A percentile compares a stretch with the other conserved stretches of the same genome.
These are phyloP conservation scores for Lactarius vividus DNA, from an alignment of 768 basidiomycete species.

Conservation along the genomic window DNA sequence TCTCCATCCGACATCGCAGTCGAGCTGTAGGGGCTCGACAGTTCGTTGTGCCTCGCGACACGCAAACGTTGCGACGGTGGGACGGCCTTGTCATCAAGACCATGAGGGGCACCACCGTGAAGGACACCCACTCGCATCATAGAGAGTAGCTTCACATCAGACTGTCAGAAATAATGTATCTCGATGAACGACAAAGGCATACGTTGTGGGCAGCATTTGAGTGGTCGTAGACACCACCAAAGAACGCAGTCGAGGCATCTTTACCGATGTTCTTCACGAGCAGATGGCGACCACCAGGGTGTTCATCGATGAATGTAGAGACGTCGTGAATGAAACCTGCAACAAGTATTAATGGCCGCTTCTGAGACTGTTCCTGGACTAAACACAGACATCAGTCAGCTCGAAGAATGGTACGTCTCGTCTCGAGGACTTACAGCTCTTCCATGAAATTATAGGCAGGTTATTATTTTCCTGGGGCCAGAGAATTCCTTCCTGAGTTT, in stretches of 20 bases:
- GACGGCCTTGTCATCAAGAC: conserved; percentile 45
- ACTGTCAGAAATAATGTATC: conserved; percentile 5
- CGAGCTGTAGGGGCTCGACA: conserved; percentile 36
- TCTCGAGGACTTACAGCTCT: conserved; percentile 58
- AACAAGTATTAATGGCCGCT: conserved; percentile 79
- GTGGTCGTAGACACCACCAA: conserved; percentile 88
- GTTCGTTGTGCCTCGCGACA: conserved; percentile 41
- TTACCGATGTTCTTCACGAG: conserved; percentile 83
- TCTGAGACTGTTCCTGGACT: conserved; percentile 79
- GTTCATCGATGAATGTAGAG: conserved; percentile 79
- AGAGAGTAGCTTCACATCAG: conserved; percentile 41
- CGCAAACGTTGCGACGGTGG: conserved; percentile 50
- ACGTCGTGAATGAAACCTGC: conserved; percentile 95
- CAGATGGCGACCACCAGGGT: conserved; percentile 87
- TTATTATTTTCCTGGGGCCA: conserved; percentile 81
- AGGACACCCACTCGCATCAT: conserved; percentile 62
- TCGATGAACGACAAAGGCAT: conserved; percentile 30
- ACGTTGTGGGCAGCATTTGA: conserved; percentile 87
- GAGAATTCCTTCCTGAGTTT: conserved; percentile 66
- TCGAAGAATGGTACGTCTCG: neutral
- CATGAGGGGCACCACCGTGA: conserved; percentile 52
- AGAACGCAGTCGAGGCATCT: conserved; percentile 92
- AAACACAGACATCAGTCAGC: conserved; percentile 15
- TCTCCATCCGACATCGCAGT: conserved; percentile 37
- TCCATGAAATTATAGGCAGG: conserved; percentile 83